Evolutionary conservation across 1,284 basidiomycete species (phyloP).

Genomic region (Cutaneotrichosporon curvatum): DNA sequence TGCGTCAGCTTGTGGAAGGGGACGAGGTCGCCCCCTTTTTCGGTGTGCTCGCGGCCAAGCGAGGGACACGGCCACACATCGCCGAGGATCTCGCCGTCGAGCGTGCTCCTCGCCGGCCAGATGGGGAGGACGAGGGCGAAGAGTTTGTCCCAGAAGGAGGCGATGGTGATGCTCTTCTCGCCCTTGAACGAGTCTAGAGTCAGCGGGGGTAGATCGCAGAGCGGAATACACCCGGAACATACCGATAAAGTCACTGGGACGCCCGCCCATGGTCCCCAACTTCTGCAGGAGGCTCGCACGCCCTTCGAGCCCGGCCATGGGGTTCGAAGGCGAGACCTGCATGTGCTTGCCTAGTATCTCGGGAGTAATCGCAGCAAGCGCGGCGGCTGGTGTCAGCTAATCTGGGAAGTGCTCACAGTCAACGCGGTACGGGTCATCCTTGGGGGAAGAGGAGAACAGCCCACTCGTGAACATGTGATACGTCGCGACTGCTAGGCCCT

Average conservation of each 20-base stretch:
- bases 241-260: slow-evolving; percentile 80
- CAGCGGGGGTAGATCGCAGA: too few relatives aligned
- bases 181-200: neutral
- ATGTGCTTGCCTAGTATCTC: slow-evolving; percentile 62
- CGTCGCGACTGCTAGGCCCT: slow-evolving; percentile 88
- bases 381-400: slow-evolving; percentile 54
- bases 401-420: slow-evolving; percentile 55
- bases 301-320: slow-evolving; percentile 85
- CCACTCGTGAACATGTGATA: slow-evolving; percentile 81
- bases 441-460: slow-evolving; percentile 63
- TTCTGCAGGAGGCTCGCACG: slow-evolving; percentile 67
- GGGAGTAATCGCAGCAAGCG: slow-evolving; percentile 59
- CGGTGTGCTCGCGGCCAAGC: slow-evolving; percentile 40
- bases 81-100: slow-evolving; percentile 60
- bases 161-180: slow-evolving; percentile 11
- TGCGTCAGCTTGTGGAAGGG: slow-evolving; percentile 94
- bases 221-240: too few relatives aligned
- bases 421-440: slow-evolving; percentile 60
- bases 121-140: slow-evolving; percentile 77
- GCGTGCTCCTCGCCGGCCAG: slow-evolving; percentile 72
- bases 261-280: slow-evolving; percentile 58
- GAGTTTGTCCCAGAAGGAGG: slow-evolving; percentile 71
- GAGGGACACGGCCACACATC: slow-evolving; percentile 82
- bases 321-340: slow-evolving; percentile 71
- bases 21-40: slow-evolving; percentile 63